Evolutionary conservation across 768 basidiomycete genomes (phyloP).

Genomic region (Lactarius pseudohatsudake): DNA sequence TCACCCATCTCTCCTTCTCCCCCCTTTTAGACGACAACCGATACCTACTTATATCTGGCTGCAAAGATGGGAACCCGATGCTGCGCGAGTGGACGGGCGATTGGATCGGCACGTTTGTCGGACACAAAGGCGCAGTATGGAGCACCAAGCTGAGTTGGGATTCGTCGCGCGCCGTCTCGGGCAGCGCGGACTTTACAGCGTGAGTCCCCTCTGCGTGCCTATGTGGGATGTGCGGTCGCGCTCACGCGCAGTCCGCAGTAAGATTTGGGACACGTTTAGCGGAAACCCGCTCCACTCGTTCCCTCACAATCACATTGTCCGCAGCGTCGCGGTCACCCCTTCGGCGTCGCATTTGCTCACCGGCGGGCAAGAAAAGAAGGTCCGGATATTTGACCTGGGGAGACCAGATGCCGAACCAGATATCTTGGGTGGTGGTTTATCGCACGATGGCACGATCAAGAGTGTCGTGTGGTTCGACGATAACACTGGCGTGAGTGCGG

Average conservation of each 20-base stretch:
- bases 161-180: slow-evolving; percentile 83
- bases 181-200: slow-evolving; percentile 98
- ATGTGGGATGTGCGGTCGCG: slow-evolving; percentile 12
- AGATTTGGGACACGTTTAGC: slow-evolving; percentile 94
- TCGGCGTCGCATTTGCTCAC: slow-evolving; percentile 69
- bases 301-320: slow-evolving; percentile 97
- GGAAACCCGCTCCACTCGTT: slow-evolving; percentile 92
- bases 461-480: slow-evolving; percentile 94
- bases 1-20: slow-evolving; percentile 94
- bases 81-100: slow-evolving; percentile 96
- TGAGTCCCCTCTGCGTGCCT: slow-evolving; percentile 45
- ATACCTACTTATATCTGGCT: slow-evolving; percentile 91
- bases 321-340: slow-evolving; percentile 87
- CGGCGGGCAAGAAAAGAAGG: slow-evolving; percentile 97
- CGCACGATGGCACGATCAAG: slow-evolving; percentile 89
- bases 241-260: slow-evolving; percentile 48
- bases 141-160: slow-evolving; percentile 88
- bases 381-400: slow-evolving; percentile 88
- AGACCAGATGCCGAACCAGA: slow-evolving; percentile 87
- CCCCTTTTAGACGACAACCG: slow-evolving; percentile 78
- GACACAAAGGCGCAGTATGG: slow-evolving; percentile 97
- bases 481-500: slow-evolving; percentile 82
- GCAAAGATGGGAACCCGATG: slow-evolving; percentile 99
- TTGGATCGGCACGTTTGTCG: slow-evolving; percentile 94
- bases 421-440: slow-evolving; percentile 58